phyloP scores from a whole-genome alignment of 495 filamentous ascomycete genomes.

The Aspergillus cavernicola region DNA sequence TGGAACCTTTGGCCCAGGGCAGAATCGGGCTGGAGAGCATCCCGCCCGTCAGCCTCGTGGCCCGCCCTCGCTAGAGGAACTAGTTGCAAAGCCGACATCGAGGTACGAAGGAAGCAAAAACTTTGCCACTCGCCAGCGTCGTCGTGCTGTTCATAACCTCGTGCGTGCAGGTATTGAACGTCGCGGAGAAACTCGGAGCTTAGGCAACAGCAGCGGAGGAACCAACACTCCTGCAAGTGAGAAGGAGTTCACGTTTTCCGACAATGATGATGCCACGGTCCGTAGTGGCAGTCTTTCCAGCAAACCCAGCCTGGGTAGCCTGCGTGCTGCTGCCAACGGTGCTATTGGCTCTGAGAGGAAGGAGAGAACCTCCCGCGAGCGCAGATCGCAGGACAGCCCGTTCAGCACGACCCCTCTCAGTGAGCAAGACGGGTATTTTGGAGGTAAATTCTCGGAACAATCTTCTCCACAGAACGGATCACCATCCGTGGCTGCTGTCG shows the following conservation, averaged over 20 bases:
- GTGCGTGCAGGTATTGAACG: conserved; percentile 88
- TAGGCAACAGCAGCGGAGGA: conserved; percentile 57
- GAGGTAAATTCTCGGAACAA: conserved; percentile 48
- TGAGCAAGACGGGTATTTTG: conserved; percentile 56
- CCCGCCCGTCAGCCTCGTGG: conserved; percentile 90
- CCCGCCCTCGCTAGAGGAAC: conserved; percentile 87
- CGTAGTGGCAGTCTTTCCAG: conserved; percentile 80
- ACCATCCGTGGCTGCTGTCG: conserved; percentile 45
- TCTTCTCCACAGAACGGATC: conserved; percentile 33
- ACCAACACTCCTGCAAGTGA: conserved; percentile 89
- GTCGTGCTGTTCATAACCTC: conserved; percentile 84
- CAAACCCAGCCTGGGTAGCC: conserved; percentile 72
- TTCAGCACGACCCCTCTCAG: conserved; percentile 48
- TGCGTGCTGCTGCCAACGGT: conserved; percentile 72
- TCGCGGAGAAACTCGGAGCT: conserved; percentile 60
- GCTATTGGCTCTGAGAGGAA: conserved; percentile 84
- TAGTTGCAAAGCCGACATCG: conserved; percentile 83
- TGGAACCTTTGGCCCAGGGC: conserved; percentile 89
- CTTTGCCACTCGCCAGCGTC: conserved; percentile 89
- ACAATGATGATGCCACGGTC: conserved; percentile 77
- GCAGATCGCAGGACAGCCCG: conserved; percentile 49
- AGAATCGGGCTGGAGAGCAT: conserved; percentile 89
- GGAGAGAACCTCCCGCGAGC: conserved; percentile 57
- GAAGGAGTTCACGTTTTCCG: conserved; percentile 76
- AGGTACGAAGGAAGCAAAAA: conserved; percentile 98